Percentiles rank a stretch among this genome's conserved stretches.
Conservation (phyloP, 768 basidiomycete genomes). For the Postia placenta region DNA sequence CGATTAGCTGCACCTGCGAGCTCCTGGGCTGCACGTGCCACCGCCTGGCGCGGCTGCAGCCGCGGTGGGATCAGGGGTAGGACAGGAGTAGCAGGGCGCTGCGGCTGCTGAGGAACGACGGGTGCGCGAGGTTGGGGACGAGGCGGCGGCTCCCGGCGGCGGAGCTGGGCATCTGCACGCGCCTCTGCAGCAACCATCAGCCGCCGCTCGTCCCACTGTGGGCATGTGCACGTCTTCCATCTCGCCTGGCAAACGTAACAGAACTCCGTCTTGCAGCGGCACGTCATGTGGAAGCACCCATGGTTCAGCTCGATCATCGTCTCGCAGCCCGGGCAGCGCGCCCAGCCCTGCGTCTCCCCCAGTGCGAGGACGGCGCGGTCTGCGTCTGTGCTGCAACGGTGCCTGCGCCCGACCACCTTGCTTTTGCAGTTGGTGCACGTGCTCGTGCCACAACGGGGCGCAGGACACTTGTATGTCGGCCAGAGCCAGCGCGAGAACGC, state of each 20-base stretch:
- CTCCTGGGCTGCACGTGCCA: too few species aligned
- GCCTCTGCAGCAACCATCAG: slow-evolving; percentile 38
- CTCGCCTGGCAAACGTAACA: slow-evolving; percentile 49
- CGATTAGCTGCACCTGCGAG: too few species aligned
- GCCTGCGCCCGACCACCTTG: slow-evolving; percentile 31
- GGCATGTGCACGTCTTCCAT: slow-evolving; percentile 60
- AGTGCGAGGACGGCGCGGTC: slow-evolving; percentile 38
- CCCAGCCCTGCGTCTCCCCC: slow-evolving; percentile 34
- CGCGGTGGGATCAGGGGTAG: too few species aligned
- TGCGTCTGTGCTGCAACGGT: slow-evolving; percentile 43
- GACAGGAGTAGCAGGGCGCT: too few species aligned
- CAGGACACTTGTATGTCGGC: too few species aligned
- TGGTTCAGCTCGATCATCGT: slow-evolving; percentile 24
- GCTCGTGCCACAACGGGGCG: slow-evolving; percentile 27
- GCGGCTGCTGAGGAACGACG: too few species aligned
- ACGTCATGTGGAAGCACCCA: slow-evolving; percentile 38
- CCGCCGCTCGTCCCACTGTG: slow-evolving; percentile 55
- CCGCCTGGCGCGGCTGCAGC: too few species aligned
- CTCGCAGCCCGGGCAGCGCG: slow-evolving; percentile 32
- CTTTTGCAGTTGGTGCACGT: slow-evolving; percentile 49
- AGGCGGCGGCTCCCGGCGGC: too few species aligned
- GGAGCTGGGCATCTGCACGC: slow-evolving; percentile 32
- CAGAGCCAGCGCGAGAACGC: slow-evolving; percentile 35
- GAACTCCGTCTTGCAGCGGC: slow-evolving; percentile 34
- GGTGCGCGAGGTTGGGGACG: too few species aligned